Evolutionary conservation across 371 early-diverging fungal genomes (phyloP).

Genomic region (Mucor lusitanicus): DNA sequence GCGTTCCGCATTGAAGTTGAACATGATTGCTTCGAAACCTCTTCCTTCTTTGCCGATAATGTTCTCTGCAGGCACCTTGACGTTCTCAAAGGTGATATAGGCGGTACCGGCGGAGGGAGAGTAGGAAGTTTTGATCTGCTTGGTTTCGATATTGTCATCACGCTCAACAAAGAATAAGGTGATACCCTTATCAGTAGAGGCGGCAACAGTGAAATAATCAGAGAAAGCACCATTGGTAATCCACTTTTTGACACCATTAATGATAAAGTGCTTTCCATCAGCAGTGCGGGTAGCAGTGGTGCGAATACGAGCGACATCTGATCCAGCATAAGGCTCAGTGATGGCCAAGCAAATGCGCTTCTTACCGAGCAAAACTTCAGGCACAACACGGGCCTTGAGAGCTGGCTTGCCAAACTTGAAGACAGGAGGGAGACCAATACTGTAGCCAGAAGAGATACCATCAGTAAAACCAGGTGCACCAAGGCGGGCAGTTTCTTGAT

Average conservation of each 20-base stretch:
- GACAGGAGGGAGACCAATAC: slow-evolving; percentile 61
- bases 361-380: slow-evolving; percentile 69
- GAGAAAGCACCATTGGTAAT: slow-evolving; percentile 80
- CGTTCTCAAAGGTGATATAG: slow-evolving; percentile 77
- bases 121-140: slow-evolving; percentile 69
- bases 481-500: slow-evolving; percentile 79
- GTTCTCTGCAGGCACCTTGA: slow-evolving; percentile 83
- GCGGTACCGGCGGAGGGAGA: slow-evolving; percentile 71
- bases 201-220: slow-evolving; percentile 65
- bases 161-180: slow-evolving; percentile 73
- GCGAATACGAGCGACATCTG: slow-evolving; percentile 80
- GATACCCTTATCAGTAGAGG: slow-evolving; percentile 76
- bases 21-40: slow-evolving; percentile 82
- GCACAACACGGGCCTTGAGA: slow-evolving; percentile 60
- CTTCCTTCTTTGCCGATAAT: slow-evolving; percentile 84
- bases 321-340: slow-evolving; percentile 68
- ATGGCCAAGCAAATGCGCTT: slow-evolving; percentile 81
- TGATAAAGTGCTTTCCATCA: slow-evolving; percentile 66
- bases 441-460: slow-evolving; percentile 44
- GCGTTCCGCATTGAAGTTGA: slow-evolving; percentile 81
- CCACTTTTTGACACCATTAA: slow-evolving; percentile 73
- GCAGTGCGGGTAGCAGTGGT: slow-evolving; percentile 73
- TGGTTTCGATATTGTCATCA: slow-evolving; percentile 55
- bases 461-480: slow-evolving; percentile 77
- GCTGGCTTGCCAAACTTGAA: slow-evolving; percentile 71